These are phyloP conservation scores for Fusarium sp. DNA, from an alignment of 2,329 filamentous ascomycete species.

Conservation along the genomic window DNA sequence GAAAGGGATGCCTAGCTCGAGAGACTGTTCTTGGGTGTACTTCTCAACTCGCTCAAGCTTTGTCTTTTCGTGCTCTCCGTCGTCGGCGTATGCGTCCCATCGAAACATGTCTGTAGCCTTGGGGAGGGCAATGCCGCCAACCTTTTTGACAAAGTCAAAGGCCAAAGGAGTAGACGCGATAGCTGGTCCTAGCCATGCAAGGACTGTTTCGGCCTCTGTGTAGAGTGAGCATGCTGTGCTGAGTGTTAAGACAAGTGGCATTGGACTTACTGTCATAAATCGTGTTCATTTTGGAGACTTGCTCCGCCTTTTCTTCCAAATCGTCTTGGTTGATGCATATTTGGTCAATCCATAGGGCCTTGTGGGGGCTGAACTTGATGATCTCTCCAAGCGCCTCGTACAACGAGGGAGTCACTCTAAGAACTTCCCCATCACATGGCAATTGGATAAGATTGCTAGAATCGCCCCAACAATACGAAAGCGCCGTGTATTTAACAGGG, in stretches of 20 bases:
- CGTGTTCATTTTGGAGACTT: constrained; percentile 32
- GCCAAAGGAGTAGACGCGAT: neutral
- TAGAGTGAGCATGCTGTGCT: neutral
- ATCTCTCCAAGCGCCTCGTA: constrained; percentile 19
- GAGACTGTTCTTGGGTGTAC: constrained; percentile 15
- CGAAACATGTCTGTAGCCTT: constrained; percentile 30
- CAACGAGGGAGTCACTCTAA: constrained; percentile 22
- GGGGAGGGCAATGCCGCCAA: constrained; percentile 28
- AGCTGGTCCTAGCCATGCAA: constrained; percentile 33
- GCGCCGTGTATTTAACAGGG: constrained; percentile 25
- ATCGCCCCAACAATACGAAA: constrained; percentile 34
- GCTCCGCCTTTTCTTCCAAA: constrained; percentile 17
- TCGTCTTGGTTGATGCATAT: constrained; percentile 35
- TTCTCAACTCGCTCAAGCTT: constrained; percentile 22
- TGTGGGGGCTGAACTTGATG: constrained; percentile 14
- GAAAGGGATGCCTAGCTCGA: constrained; percentile 25
- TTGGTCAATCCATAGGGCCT: constrained; percentile 34
- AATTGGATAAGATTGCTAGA: neutral
- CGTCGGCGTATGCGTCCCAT: constrained; percentile 15
- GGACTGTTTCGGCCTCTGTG: constrained; percentile 33
- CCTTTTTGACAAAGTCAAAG: constrained; percentile 16
- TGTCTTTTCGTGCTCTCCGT: constrained; percentile 1
- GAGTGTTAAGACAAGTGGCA: accelerated
- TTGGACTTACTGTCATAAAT: constrained; percentile 32
- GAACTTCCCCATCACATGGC: constrained; percentile 11